Base-by-base conservation (phyloP, 164 flowering plant genomes). In the Magnolia officinalis region DNA sequence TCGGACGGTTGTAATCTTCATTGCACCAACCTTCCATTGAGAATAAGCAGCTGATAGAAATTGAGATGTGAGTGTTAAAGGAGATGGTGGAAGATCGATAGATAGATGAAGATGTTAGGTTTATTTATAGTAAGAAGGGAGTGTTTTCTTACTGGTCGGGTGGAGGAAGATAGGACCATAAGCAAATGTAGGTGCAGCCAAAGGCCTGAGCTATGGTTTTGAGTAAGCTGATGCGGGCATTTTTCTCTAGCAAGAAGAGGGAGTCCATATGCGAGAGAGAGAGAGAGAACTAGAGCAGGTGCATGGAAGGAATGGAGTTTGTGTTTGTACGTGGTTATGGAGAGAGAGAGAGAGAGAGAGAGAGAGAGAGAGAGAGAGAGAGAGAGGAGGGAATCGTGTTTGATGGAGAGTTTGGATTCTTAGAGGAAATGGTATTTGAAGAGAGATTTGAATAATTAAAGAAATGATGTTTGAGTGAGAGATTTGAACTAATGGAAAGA, bases 151-250 rank as follows among this genome's bases (percentile, higher is more conserved):
- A 68, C 71, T 37, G 29, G 71, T 7, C 7, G 26, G 45, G 85
- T 16, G 59, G 78, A 18, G 88, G 86, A n/a, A 72, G 50, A 75
- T 85, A 89, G 18, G 84, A 82, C 98, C 98, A 91, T 45, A 93
- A 85, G 78, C 94, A 89, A 66, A 90, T 67, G 83, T 91, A 90
- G 67, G 87, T 78, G 83, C 87, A 86, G 45, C 88, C 89, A 76
- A 85, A 77, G 50, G 86, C 50, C 58, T 81, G 84, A 72, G 84
- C 81, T 1, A 89, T 24, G 19, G 63, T 19, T 67, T 68, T 84
- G 21, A 93, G 79, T 51, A 86, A 81, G 58, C 26, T 67, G 20
- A 81, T 11, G 0, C 90, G 86, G 5, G 49, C 80, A 51, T 26
- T 78, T 64, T 83, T 84, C 16, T 78, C 79, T n/a, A 83, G 85